Evolutionary conservation across 306 rosid genomes (phyloP).

Genomic region (Trifolium fragiferum): DNA sequence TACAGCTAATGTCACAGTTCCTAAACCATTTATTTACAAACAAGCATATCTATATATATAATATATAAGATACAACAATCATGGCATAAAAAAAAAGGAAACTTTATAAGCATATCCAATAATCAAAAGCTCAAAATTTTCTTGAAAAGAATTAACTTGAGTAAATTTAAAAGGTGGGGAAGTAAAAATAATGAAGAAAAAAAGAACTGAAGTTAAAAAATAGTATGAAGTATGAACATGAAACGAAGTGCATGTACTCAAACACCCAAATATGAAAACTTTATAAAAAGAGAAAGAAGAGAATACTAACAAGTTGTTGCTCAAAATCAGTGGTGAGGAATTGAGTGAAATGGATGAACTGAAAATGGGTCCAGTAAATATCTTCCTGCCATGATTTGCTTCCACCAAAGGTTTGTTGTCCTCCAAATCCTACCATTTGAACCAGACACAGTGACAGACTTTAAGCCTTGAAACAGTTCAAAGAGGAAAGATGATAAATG

Average conservation of each 20-base stretch:
- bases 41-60: neutral
- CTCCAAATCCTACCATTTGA: neutral
- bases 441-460: neutral
- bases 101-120: neutral
- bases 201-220: neutral
- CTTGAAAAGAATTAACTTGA: neutral
- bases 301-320: slow-evolving; percentile 55
- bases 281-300: too few relatives aligned
- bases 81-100: neutral
- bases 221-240: neutral
- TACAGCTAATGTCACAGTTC: neutral
- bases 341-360: slow-evolving; percentile 51
- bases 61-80: neutral
- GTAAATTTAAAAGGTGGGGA: neutral
- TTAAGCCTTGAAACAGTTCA: too few relatives aligned
- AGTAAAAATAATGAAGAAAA: neutral
- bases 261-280: neutral
- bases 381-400: slow-evolving; percentile 61
- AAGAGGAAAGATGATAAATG: too few relatives aligned
- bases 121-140: slow-evolving; percentile 24
- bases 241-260: neutral
- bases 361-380: slow-evolving; percentile 69
- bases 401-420: slow-evolving; percentile 46
- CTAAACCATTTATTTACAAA: slow-evolving; percentile 1
- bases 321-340: slow-evolving; percentile 49